phyloP scores from a whole-genome alignment of 1,284 basidiomycete species.

The Fereydounia khargensis region DNA sequence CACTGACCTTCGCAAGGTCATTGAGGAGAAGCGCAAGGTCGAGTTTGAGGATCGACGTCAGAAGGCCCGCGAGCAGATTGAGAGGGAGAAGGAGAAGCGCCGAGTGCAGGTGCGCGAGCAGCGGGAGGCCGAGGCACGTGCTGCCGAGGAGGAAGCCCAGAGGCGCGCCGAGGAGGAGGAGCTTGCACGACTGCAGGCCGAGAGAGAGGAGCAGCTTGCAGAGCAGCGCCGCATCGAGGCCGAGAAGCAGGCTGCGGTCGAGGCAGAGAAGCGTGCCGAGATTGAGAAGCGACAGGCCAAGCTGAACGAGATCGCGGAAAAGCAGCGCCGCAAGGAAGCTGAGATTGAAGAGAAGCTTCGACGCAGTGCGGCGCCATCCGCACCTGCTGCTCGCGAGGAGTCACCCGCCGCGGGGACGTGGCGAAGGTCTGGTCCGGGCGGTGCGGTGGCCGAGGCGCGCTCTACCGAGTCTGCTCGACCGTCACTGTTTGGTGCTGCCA shows the following conservation, averaged over 20 bases:
- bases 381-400: background rate
- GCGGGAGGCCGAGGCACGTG: constrained; percentile 26
- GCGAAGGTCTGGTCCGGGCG: constrained; percentile 5
- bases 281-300: constrained; percentile 51
- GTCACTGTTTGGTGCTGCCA: constrained; percentile 12
- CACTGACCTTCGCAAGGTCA: constrained; percentile 63
- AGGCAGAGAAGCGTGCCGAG: constrained; percentile 53
- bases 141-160: constrained; percentile 47
- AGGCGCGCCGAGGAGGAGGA: constrained; percentile 42
- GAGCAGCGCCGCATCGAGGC: constrained; percentile 47
- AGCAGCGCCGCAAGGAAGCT: constrained; percentile 45
- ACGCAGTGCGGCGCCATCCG: constrained; percentile 12
- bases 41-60: constrained; percentile 70
- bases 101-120: constrained; percentile 37
- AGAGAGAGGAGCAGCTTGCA: constrained; percentile 34
- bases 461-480: constrained; percentile 18
- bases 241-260: constrained; percentile 46
- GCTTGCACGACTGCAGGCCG: constrained; percentile 14
- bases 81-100: constrained; percentile 79
- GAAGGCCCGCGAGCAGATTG: constrained; percentile 70
- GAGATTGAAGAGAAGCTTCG: constrained; percentile 30
- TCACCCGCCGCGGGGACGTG: background rate
- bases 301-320: constrained; percentile 42
- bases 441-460: constrained; percentile 6
- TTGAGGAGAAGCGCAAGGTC: constrained; percentile 69